Percentiles rank a stretch among this genome's conserved stretches.
These are phyloP conservation scores for Anthostomella pinea DNA, from an alignment of 2,329 filamentous ascomycete genomes.

Conservation along the genomic window DNA sequence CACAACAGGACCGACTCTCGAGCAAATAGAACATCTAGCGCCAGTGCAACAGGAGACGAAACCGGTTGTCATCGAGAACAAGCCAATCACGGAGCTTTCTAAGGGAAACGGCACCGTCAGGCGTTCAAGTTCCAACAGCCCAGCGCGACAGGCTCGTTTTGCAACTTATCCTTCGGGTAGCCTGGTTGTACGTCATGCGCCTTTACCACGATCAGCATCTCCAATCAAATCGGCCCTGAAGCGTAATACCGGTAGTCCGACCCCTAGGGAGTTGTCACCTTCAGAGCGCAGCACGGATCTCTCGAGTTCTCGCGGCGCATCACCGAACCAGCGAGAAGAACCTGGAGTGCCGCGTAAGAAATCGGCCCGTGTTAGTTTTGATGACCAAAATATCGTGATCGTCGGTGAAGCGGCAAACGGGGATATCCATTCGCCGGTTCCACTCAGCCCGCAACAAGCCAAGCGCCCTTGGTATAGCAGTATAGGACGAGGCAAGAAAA, in stretches of 20 bases:
- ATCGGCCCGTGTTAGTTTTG: slow-evolving; percentile 73
- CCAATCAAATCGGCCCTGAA: slow-evolving; percentile 78
- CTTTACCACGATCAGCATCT: slow-evolving; percentile 67
- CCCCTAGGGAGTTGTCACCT: slow-evolving; percentile 47
- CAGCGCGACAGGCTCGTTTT: slow-evolving; percentile 67
- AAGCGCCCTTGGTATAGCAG: slow-evolving; percentile 53
- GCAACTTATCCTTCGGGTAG: slow-evolving; percentile 51
- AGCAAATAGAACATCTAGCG: slow-evolving; percentile 9
- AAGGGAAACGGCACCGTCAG: slow-evolving; percentile 13
- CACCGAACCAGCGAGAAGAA: slow-evolving; percentile 36
- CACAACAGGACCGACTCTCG: neutral
- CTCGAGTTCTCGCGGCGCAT: slow-evolving; percentile 31
- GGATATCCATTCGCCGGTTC: slow-evolving; percentile 38
- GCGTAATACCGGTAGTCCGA: slow-evolving; percentile 55
- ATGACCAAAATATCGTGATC: slow-evolving; percentile 59
- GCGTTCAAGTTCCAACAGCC: slow-evolving; percentile 54
- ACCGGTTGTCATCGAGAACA: slow-evolving; percentile 18
- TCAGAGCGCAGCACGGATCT: slow-evolving; percentile 47
- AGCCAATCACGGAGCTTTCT: slow-evolving; percentile 22
- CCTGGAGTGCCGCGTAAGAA: slow-evolving; percentile 52
- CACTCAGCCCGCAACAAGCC: slow-evolving; percentile 37
- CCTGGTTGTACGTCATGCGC: slow-evolving; percentile 61
- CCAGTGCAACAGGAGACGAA: slow-evolving; percentile 14
- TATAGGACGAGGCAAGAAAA: slow-evolving; percentile 49
- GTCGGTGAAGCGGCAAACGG: slow-evolving; percentile 45